Conservation (phyloP, 495 filamentous ascomycete genomes). For the Podospora fimiseda region DNA sequence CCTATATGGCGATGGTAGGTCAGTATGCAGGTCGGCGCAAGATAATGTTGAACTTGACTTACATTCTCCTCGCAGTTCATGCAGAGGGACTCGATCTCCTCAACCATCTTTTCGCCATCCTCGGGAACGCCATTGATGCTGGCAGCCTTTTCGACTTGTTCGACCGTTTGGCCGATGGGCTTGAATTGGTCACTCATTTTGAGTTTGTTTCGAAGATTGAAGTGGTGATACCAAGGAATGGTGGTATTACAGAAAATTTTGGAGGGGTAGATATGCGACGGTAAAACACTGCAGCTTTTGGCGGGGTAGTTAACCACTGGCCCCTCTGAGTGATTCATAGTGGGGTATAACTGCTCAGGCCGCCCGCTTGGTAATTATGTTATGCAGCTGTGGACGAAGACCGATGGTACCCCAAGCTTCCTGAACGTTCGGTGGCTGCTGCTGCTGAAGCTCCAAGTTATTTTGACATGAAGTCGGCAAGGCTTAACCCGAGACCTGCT, state of each 20-base stretch:
- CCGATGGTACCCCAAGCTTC: constrained; percentile 18
- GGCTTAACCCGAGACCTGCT: constrained; percentile 42
- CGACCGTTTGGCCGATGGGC: constrained; percentile 48
- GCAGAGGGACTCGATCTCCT: constrained; percentile 48
- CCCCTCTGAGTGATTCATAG: constrained; percentile 9
- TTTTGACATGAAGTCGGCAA: constrained; percentile 49
- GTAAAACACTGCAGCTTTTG: constrained; percentile 13
- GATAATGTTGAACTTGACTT: constrained; percentile 24
- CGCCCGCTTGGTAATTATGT: constrained; percentile 20
- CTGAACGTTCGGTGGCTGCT: constrained; percentile 17
- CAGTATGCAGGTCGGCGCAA: neutral
- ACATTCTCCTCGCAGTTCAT: constrained; percentile 67
- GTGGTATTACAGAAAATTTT: constrained; percentile 30
- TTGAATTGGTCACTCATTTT: constrained; percentile 44
- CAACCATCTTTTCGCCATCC: constrained; percentile 54
- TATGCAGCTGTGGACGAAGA: constrained; percentile 11
- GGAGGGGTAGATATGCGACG: constrained; percentile 26
- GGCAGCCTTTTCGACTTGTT: constrained; percentile 43
- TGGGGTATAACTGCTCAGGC: constrained; percentile 15
- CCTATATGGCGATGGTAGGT: constrained; percentile 42
- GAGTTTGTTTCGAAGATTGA: constrained; percentile 6
- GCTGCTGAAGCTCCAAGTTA: constrained; percentile 11
- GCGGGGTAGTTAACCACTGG: constrained; percentile 18
- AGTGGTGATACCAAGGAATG: neutral
- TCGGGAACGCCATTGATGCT: constrained; percentile 30